These are phyloP conservation scores for Sanghuangporus weigelae DNA, from an alignment of 1,284 basidiomycete genomes.

Conservation along the genomic window DNA sequence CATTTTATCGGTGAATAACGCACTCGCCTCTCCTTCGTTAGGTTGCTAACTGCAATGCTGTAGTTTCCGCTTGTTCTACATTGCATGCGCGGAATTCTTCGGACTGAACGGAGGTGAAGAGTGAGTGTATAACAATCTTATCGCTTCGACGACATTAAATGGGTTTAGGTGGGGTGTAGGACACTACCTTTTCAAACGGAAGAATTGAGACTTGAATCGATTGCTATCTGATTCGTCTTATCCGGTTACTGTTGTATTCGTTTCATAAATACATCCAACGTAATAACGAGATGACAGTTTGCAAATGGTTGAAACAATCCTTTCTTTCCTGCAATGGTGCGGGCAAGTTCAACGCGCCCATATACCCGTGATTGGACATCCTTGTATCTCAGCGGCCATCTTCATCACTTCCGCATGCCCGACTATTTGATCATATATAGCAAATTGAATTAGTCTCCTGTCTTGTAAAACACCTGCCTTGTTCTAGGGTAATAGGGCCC, in stretches of 20 bases:
- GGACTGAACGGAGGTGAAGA: constrained; percentile 61
- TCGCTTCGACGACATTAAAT: neutral
- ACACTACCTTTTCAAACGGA: constrained; percentile 46
- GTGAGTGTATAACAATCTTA: constrained; percentile 32
- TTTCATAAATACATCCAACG: no score
- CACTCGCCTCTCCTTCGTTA: neutral
- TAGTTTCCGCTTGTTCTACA: constrained; percentile 70
- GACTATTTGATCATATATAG: constrained; percentile 28
- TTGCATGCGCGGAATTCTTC: constrained; percentile 75
- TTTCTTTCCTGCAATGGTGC: no score
- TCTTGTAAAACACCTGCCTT: neutral
- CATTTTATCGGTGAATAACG: constrained; percentile 45
- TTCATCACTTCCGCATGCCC: constrained; percentile 34
- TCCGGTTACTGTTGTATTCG: no score
- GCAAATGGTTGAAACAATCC: no score
- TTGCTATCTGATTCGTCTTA: no score
- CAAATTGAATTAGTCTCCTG: constrained; percentile 26
- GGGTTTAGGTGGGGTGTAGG: constrained; percentile 46
- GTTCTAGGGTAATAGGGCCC: constrained; percentile 8
- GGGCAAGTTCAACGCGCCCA: constrained; percentile 21
- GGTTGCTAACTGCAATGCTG: neutral
- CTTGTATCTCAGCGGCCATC: constrained; percentile 34
- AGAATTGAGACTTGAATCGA: constrained; percentile 18
- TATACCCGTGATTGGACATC: constrained; percentile 32
- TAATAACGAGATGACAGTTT: no score